These are phyloP conservation scores for Fusarium sp. DNA, from an alignment of 2,329 filamentous ascomycete species.

Conservation along the genomic window DNA sequence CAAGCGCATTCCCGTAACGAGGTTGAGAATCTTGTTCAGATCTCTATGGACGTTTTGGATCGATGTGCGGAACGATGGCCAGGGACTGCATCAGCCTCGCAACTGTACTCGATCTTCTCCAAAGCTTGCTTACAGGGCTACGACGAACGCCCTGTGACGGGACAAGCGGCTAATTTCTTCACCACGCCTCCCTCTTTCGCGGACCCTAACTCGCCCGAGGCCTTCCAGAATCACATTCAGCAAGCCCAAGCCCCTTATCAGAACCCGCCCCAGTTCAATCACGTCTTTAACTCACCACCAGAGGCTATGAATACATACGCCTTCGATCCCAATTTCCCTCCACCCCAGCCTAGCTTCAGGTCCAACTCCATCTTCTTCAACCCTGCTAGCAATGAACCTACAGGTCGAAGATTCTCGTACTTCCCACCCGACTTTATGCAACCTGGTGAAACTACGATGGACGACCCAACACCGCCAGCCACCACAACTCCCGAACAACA, in stretches of 20 bases:
- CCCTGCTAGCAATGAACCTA: conserved; percentile 66
- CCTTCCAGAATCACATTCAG: conserved; percentile 50
- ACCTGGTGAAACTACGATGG: conserved; percentile 50
- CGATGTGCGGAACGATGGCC: conserved; percentile 91
- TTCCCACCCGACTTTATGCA: conserved; percentile 69
- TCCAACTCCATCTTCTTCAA: conserved; percentile 76
- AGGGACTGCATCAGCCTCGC: conserved; percentile 84
- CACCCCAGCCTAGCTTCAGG: conserved; percentile 68
- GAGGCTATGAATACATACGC: conserved; percentile 65
- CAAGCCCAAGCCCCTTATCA: conserved; percentile 57
- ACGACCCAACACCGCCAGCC: conserved; percentile 55
- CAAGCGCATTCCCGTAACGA: conserved; percentile 78
- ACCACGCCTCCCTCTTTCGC: conserved; percentile 53
- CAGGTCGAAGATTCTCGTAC: conserved; percentile 72
- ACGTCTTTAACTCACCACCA: conserved; percentile 68
- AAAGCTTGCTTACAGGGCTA: conserved; percentile 91
- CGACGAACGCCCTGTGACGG: conserved; percentile 63
- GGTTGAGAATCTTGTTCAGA: conserved; percentile 79
- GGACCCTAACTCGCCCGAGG: conserved; percentile 52
- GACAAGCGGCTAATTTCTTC: conserved; percentile 50
- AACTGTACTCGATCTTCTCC: conserved; percentile 89
- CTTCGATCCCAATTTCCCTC: conserved; percentile 59
- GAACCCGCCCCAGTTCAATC: conserved; percentile 68
- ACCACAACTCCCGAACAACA: conserved; percentile 49
- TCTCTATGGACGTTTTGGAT: conserved; percentile 82